Percentiles rank a stretch among this genome's conserved stretches.
phyloP scores from a whole-genome alignment of 1,284 basidiomycete species.

The Irpex lacteus region DNA sequence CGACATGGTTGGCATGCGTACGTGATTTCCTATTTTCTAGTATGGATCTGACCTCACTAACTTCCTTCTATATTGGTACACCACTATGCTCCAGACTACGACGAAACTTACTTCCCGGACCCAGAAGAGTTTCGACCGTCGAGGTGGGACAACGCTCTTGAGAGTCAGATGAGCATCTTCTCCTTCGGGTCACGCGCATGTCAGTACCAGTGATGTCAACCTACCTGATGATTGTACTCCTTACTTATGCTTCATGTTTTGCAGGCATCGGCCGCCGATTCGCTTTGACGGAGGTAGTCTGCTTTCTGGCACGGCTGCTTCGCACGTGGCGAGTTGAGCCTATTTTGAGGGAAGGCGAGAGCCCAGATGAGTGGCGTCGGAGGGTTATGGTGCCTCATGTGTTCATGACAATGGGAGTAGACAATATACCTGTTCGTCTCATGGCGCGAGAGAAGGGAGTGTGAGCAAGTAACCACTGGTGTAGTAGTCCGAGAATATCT shows the following conservation, averaged over 20 bases:
- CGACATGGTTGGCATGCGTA: constrained; percentile 51
- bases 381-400: background rate
- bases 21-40: constrained; percentile 22
- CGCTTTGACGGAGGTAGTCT: constrained; percentile 5
- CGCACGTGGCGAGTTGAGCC: constrained; percentile 5
- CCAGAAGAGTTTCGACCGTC: constrained; percentile 37
- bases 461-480: no score
- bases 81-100: constrained; percentile 9
- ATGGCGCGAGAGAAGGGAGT: no score
- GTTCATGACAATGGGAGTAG: no score
- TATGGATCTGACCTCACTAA: constrained; percentile 18
- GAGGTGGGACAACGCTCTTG: constrained; percentile 34
- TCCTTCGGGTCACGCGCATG: constrained; percentile 47
- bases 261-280: constrained; percentile 11
- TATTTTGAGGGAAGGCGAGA: constrained; percentile 3
- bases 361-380: constrained; percentile 4
- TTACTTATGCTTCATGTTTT: background rate
- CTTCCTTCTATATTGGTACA: constrained; percentile 10
- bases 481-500: no score
- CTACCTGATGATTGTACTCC: background rate
- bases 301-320: constrained; percentile 7
- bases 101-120: constrained; percentile 37
- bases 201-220: constrained; percentile 4
- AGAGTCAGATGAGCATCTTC: constrained; percentile 11
- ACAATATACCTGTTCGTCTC: no score